phyloP scores from a whole-genome alignment of 257 asterid genomes.

The Nicotiana noctiflora region DNA sequence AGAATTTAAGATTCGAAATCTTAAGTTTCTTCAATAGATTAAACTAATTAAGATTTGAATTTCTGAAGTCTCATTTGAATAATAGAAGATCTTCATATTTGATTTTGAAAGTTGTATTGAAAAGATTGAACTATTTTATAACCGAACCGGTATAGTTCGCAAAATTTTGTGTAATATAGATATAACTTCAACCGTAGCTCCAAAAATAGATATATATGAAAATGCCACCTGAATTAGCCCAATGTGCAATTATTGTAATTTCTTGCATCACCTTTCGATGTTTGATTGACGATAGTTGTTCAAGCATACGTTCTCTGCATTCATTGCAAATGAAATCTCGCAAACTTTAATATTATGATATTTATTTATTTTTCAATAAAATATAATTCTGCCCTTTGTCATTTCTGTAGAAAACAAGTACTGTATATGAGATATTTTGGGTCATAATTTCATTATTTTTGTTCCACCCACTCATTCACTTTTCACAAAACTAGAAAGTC shows the following conservation, averaged over 20 bases:
- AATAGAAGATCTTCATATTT: too few species aligned
- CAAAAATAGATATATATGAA: too few species aligned
- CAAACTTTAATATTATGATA: background rate
- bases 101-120: too few species aligned
- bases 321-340: background rate
- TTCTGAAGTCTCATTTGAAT: too few species aligned
- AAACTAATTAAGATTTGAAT: too few species aligned
- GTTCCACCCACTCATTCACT: background rate
- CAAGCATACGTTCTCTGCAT: background rate
- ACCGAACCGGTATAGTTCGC: fast-evolving
- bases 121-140: too few species aligned
- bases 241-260: background rate
- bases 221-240: background rate
- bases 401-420: too few species aligned
- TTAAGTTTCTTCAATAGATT: too few species aligned
- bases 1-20: too few species aligned
- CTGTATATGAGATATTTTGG: background rate
- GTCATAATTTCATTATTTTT: background rate
- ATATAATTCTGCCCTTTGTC: background rate
- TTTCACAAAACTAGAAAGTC: too few species aligned
- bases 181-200: too few species aligned
- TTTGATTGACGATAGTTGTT: background rate
- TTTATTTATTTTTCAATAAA: background rate
- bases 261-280: background rate
- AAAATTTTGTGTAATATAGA: too few species aligned